Conservation (phyloP, 768 basidiomycete species). For the Coprinopsis sp. region DNA sequence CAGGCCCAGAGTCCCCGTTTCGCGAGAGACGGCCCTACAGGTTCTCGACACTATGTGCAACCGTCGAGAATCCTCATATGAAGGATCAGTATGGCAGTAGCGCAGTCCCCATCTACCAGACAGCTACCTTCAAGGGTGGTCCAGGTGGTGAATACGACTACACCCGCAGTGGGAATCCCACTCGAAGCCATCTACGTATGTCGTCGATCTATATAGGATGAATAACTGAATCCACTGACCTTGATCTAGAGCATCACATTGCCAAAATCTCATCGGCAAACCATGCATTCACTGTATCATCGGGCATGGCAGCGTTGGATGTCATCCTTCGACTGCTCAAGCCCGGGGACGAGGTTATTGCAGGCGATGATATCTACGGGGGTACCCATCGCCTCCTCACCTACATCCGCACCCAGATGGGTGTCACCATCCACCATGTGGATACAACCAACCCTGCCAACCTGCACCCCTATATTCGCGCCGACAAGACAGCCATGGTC, state of each 20-base stretch:
- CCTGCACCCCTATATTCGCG: conserved; percentile 58
- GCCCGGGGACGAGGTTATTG: conserved; percentile 92
- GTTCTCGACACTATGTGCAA: conserved; percentile 89
- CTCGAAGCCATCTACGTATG: conserved; percentile 87
- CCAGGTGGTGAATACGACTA: conserved; percentile 90
- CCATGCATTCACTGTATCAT: conserved; percentile 89
- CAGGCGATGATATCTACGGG: conserved; percentile 96
- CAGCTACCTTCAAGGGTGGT: conserved; percentile 96
- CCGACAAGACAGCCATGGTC: conserved; percentile 87
- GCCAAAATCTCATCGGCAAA: conserved; percentile 93
- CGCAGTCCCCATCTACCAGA: conserved; percentile 96
- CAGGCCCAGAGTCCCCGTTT: conserved; percentile 75
- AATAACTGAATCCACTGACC: not conserved
- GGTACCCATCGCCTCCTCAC: conserved; percentile 93
- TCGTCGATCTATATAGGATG: conserved; percentile 12
- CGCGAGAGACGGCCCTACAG: conserved; percentile 67
- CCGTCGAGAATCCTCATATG: conserved; percentile 84
- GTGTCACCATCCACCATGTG: conserved; percentile 87
- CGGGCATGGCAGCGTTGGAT: conserved; percentile 98
- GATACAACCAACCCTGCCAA: conserved; percentile 78
- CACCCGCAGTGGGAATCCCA: conserved; percentile 93
- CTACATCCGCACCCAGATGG: conserved; percentile 83
- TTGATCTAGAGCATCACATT: conserved; percentile 80
- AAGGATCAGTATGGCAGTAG: conserved; percentile 96
- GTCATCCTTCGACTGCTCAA: conserved; percentile 91